Conservation (phyloP, 768 basidiomycete genomes). For the Tulasnella sp. region DNA sequence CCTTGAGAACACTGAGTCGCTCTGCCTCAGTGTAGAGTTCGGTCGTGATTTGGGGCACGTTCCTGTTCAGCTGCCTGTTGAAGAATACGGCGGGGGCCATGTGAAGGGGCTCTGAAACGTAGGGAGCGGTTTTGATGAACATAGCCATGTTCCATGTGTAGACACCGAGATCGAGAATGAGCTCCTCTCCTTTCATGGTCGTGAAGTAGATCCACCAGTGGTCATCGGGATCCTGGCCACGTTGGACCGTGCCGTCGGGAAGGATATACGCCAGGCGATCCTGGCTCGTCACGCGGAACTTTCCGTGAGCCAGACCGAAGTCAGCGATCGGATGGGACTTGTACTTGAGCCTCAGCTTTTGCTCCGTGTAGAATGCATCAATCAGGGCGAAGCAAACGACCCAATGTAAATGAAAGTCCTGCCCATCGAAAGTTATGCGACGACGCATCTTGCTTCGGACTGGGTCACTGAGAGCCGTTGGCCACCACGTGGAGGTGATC, state of each 20-base stretch:
- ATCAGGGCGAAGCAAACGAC: neutral
- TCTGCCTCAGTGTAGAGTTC: conserved; percentile 1
- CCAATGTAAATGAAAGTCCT: neutral
- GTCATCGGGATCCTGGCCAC: conserved; percentile 3
- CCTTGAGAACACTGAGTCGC: neutral
- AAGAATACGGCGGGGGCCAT: conserved; percentile 5
- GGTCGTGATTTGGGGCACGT: neutral
- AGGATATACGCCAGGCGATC: conserved; percentile 2
- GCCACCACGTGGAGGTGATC: neutral
- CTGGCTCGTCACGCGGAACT: neutral
- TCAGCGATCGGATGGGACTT: conserved; percentile 3
- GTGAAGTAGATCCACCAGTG: conserved; percentile 13
- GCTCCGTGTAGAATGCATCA: neutral
- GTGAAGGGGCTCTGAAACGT: neutral
- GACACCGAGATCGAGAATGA: neutral
- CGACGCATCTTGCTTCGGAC: conserved; percentile 5
- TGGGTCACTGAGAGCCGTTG: neutral
- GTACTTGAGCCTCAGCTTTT: conserved; percentile 3
- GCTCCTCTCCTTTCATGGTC: conserved; percentile 6
- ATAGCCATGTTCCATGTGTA: conserved; percentile 4
- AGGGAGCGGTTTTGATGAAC: neutral
- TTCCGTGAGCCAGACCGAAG: conserved; percentile 4
- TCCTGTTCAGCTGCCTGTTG: neutral
- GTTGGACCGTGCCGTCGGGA: neutral
- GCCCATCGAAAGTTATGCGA: conserved; percentile 1